These are phyloP conservation scores for Uncinocarpus reesii DNA, from an alignment of 2,329 filamentous ascomycete genomes.

Conservation along the genomic window DNA sequence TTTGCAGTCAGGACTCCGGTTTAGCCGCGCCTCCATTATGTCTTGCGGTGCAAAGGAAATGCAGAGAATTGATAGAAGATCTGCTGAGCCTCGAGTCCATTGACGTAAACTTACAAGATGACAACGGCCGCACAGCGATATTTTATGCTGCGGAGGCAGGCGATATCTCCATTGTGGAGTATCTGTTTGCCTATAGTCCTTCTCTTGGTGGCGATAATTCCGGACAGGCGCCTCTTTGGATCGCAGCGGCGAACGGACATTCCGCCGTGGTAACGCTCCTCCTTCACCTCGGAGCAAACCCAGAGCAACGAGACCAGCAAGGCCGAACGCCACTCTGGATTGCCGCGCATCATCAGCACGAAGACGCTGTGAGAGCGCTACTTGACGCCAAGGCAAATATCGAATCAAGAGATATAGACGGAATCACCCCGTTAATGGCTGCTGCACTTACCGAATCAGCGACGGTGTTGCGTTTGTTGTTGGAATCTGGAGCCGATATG, in stretches of 20 bases:
- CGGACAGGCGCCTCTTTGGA: slow-evolving; percentile 30
- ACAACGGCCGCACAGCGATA: background rate
- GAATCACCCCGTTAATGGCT: slow-evolving; percentile 27
- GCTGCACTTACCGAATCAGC: background rate
- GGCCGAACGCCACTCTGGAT: background rate
- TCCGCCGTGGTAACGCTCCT: slow-evolving; percentile 27
- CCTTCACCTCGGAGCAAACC: background rate
- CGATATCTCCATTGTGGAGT: background rate
- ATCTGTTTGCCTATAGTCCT: background rate
- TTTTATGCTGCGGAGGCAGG: background rate
- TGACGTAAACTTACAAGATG: background rate
- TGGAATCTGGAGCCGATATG: background rate
- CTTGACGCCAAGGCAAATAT: slow-evolving; percentile 20
- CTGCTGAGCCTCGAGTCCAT: background rate
- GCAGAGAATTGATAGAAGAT: background rate
- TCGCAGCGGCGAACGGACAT: slow-evolving; percentile 33
- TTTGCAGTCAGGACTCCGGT: background rate
- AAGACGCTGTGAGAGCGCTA: background rate
- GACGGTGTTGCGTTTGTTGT: background rate
- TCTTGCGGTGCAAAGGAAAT: background rate
- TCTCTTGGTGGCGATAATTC: background rate
- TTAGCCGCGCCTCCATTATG: background rate
- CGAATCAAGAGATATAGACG: slow-evolving; percentile 27
- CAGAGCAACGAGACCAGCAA: background rate
- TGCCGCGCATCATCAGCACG: background rate